A percentile compares a stretch with the other conserved stretches of the same genome.
These are phyloP conservation scores for Coemansia guatemalensis DNA, from an alignment of 192 early-diverging fungal genomes.

Conservation along the genomic window DNA sequence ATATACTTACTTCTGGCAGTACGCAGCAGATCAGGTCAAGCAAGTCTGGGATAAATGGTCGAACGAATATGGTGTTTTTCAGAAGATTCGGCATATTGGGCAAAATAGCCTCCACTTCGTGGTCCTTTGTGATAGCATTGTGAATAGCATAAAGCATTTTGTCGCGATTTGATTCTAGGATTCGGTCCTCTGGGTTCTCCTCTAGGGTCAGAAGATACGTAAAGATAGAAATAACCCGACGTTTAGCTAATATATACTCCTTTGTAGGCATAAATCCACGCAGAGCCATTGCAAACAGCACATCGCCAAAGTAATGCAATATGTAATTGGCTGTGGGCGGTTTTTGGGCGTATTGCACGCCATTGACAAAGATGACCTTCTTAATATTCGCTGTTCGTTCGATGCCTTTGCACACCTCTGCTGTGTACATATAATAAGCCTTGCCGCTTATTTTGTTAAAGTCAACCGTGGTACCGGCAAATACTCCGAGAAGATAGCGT, in stretches of 20 bases:
- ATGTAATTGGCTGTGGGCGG: slow-evolving; percentile 45
- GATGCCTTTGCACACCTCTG: slow-evolving; percentile 23
- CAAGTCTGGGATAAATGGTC: slow-evolving; percentile 39
- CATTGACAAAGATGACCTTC: slow-evolving; percentile 17
- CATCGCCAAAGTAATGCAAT: slow-evolving; percentile 25
- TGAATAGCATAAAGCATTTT: slow-evolving; percentile 23
- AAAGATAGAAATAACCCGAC: slow-evolving; percentile 13
- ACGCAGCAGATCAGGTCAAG: slow-evolving; percentile 28
- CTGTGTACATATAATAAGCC: slow-evolving; percentile 26
- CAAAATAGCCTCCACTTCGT: slow-evolving; percentile 25
- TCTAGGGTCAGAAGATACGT: slow-evolving; percentile 17
- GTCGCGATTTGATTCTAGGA: slow-evolving; percentile 13
- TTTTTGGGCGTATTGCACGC: slow-evolving; percentile 23
- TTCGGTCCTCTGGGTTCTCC: slow-evolving; percentile 22
- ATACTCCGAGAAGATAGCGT: slow-evolving; percentile 10
- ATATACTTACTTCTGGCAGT: slow-evolving; percentile 33
- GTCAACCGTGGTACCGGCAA: slow-evolving; percentile 18
- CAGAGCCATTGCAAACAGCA: slow-evolving; percentile 27
- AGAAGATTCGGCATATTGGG: slow-evolving; percentile 28
- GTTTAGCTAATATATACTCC: slow-evolving; percentile 14
- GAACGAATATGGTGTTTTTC: slow-evolving; percentile 29
- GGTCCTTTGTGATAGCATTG: slow-evolving; percentile 14
- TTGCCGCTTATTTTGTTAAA: slow-evolving; percentile 14
- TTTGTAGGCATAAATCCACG: slow-evolving; percentile 10
- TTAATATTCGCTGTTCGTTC: slow-evolving; percentile 20